Conservation (phyloP, 2,329 filamentous ascomycete genomes). For the Pyrenophora seminiperda region DNA sequence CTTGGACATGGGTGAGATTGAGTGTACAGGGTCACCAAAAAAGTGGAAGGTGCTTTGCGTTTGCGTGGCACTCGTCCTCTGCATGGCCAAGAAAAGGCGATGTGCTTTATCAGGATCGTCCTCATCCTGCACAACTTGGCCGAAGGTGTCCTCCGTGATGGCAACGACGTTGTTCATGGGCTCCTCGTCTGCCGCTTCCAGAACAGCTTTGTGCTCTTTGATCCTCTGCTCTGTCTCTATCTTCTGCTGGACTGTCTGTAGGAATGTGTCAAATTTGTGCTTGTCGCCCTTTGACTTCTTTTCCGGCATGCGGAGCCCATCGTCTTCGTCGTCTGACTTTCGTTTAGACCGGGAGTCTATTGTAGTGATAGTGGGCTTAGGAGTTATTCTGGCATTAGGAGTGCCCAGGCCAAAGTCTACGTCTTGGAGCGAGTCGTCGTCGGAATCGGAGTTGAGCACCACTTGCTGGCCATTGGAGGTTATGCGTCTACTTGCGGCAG, state of each 20-base stretch:
- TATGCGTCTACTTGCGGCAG: slow-evolving; percentile 53
- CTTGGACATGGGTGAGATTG: background rate
- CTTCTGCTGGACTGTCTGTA: slow-evolving; percentile 32
- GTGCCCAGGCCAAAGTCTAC: slow-evolving; percentile 53
- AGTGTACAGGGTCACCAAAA: slow-evolving; percentile 42
- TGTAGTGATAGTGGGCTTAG: slow-evolving; percentile 1
- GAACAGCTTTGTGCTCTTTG: slow-evolving; percentile 30
- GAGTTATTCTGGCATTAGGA: slow-evolving; percentile 16
- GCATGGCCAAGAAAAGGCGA: slow-evolving; percentile 62
- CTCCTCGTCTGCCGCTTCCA: slow-evolving; percentile 30
- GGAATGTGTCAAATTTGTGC: slow-evolving; percentile 27
- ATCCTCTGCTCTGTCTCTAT: slow-evolving; percentile 35
- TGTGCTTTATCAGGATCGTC: slow-evolving; percentile 69
- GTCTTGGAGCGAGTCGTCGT: slow-evolving; percentile 57
- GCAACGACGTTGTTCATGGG: slow-evolving; percentile 4
- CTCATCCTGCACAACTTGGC: slow-evolving; percentile 63
- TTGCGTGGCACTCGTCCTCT: slow-evolving; percentile 64
- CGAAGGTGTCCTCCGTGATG: slow-evolving; percentile 35
- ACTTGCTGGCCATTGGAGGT: slow-evolving; percentile 58
- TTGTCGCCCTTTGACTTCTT: slow-evolving; percentile 22
- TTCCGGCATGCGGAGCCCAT: slow-evolving; percentile 30
- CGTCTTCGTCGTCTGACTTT: slow-evolving; percentile 15
- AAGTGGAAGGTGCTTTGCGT: slow-evolving; percentile 62
- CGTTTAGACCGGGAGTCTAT: slow-evolving; percentile 18
- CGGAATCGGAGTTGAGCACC: slow-evolving; percentile 73